Evolutionary conservation across 352 stramenopile species (phyloP).

Genomic region (Phytophthora pseudosyringae): DNA sequence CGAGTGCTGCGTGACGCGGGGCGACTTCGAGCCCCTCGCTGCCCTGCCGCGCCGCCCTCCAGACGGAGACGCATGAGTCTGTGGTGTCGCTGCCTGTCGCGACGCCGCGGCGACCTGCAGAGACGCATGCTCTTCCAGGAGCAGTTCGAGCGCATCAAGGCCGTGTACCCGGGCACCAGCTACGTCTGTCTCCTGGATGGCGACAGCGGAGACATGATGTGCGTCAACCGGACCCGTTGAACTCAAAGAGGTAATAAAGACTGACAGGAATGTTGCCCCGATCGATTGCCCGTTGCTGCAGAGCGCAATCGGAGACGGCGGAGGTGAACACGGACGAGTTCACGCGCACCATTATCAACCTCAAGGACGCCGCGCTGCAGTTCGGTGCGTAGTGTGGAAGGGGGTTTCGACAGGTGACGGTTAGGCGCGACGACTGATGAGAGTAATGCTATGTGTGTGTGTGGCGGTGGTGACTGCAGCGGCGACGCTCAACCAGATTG

Average conservation of each 20-base stretch:
- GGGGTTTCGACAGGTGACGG: background rate
- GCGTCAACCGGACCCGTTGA: slow-evolving; percentile 26
- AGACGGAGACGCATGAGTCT: slow-evolving; percentile 51
- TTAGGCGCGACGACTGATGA: slow-evolving; percentile 1
- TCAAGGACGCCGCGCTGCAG: slow-evolving; percentile 81
- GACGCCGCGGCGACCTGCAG: slow-evolving; percentile 61
- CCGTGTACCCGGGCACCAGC: slow-evolving; percentile 76
- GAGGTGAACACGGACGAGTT: slow-evolving; percentile 81
- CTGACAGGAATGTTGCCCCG: background rate
- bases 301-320: slow-evolving; percentile 71
- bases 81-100: slow-evolving; percentile 77
- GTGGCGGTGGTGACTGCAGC: slow-evolving; percentile 41
- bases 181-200: slow-evolving; percentile 85
- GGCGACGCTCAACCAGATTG: slow-evolving; percentile 81
- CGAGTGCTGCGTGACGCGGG: slow-evolving; percentile 35
- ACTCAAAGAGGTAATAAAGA: background rate
- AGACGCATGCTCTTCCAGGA: slow-evolving; percentile 66
- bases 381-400: slow-evolving; percentile 58
- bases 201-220: slow-evolving; percentile 84
- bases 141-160: slow-evolving; percentile 79
- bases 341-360: slow-evolving; percentile 75
- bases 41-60: slow-evolving; percentile 6
- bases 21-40: slow-evolving; percentile 14
- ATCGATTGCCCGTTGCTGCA: slow-evolving; percentile 16
- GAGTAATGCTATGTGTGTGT: slow-evolving; percentile 1